Conservation (phyloP, 139 green algal genomes). For the Klebsormidium nitens region DNA sequence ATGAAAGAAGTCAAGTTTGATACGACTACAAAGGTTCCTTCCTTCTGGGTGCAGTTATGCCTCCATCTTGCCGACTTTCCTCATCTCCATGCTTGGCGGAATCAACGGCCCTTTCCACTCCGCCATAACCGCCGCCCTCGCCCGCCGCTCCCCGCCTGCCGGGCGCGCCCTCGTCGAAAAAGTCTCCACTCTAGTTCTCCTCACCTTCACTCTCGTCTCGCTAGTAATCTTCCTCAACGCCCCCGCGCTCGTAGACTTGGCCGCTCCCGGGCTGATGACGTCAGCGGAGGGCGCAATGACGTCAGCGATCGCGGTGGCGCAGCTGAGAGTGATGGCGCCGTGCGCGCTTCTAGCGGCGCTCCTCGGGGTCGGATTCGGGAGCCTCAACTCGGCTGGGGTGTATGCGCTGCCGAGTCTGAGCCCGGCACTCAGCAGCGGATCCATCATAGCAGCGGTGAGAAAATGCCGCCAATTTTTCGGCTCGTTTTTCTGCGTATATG, state of each 20-base stretch:
- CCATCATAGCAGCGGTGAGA: constrained; percentile 6
- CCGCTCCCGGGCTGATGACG: constrained; percentile 27
- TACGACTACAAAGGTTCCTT: too few relatives aligned
- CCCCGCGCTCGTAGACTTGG: constrained; percentile 31
- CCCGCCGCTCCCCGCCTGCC: constrained; percentile 30
- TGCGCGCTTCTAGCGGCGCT: constrained; percentile 3
- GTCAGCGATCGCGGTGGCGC: not conserved
- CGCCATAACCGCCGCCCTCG: constrained; percentile 33
- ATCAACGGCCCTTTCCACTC: constrained; percentile 46
- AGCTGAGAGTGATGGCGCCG: constrained; percentile 43
- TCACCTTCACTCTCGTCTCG: constrained; percentile 1
- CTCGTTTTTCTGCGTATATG: too few relatives aligned
- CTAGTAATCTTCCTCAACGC: constrained; percentile 11
- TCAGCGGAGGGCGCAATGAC: not conserved
- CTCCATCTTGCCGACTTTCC: constrained; percentile 38
- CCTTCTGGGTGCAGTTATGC: constrained; percentile 24
- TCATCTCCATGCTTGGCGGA: constrained; percentile 37
- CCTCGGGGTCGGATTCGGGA: constrained; percentile 32
- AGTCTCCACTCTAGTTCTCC: constrained; percentile 19
- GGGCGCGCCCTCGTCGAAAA: constrained; percentile 23
- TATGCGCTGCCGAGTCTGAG: constrained; percentile 15
- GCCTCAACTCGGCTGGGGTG: constrained; percentile 11
- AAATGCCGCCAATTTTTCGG: too few relatives aligned
- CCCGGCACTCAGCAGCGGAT: constrained; percentile 3
- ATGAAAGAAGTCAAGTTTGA: too few relatives aligned